A percentile compares a stretch with the other conserved stretches of the same genome.
phyloP scores from a whole-genome alignment of 2,329 filamentous ascomycete species.

The Myriosclerotinia duriaeana region DNA sequence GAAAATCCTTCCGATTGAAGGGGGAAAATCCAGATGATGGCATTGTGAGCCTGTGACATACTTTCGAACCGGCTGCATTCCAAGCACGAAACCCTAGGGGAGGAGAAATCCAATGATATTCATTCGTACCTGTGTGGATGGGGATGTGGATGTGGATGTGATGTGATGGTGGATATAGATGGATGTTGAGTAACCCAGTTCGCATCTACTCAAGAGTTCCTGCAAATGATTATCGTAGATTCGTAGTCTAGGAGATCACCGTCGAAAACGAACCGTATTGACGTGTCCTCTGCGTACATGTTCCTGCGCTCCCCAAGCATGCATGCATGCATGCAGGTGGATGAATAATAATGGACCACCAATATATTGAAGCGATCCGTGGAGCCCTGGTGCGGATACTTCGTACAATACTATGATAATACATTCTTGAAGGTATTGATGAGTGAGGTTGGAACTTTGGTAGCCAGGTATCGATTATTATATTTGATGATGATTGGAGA shows the following conservation, averaged over 20 bases:
- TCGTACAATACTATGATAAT: too few relatives aligned
- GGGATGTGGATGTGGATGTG: background rate
- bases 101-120: conserved; percentile 1
- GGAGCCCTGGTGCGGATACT: too few relatives aligned
- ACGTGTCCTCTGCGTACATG: conserved; percentile 5
- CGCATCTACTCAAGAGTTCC: conserved; percentile 2
- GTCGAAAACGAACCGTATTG: conserved; percentile 1
- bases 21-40: background rate
- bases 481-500: conserved; percentile 8
- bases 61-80: background rate
- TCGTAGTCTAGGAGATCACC: background rate
- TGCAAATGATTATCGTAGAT: conserved; percentile 19
- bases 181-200: background rate
- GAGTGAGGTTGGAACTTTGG: background rate
- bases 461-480: background rate
- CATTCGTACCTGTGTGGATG: background rate
- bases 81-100: background rate
- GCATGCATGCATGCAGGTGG: conserved; percentile 1
- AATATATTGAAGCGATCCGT: too few relatives aligned
- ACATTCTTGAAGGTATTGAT: background rate
- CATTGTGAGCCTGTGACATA: background rate
- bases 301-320: conserved; percentile 7
- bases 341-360: background rate
- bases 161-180: background rate
- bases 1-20: conserved; percentile 11